phyloP scores from a whole-genome alignment of 768 basidiomycete species.

The Sutorius australiensis region DNA sequence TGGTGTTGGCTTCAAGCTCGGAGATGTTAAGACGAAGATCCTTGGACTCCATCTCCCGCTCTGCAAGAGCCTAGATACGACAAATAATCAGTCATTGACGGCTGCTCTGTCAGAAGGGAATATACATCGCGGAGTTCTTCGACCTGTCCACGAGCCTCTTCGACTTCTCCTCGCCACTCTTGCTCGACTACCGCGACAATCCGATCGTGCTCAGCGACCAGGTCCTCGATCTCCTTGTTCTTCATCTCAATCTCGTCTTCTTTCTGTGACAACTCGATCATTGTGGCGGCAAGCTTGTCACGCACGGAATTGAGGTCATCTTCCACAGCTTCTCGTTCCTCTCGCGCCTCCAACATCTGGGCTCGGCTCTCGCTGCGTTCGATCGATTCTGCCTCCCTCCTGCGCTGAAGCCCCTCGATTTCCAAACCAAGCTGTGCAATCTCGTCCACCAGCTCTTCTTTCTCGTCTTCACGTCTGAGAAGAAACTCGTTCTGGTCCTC shows the following conservation, averaged over 20 bases:
- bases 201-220: conserved; percentile 68
- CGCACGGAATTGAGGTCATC: conserved; percentile 68
- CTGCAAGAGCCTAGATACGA: conserved; percentile 57
- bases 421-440: conserved; percentile 60
- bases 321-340: conserved; percentile 76
- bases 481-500: conserved; percentile 59
- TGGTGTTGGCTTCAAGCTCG: conserved; percentile 69
- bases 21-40: conserved; percentile 69
- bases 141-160: conserved; percentile 71
- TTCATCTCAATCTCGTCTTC: conserved; percentile 85
- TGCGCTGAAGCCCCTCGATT: conserved; percentile 61
- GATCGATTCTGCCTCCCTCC: conserved; percentile 56
- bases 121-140: conserved; percentile 76
- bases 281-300: conserved; percentile 74
- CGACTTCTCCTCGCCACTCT: conserved; percentile 86
- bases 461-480: conserved; percentile 61
- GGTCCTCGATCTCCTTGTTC: conserved; percentile 71
- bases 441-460: conserved; percentile 65
- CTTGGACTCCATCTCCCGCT: conserved; percentile 75
- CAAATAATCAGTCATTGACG: not conserved
- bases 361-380: conserved; percentile 75
- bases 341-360: conserved; percentile 64
- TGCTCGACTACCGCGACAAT: conserved; percentile 73
- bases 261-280: conserved; percentile 81
- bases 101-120: not conserved